Conservation (phyloP, 140 eudicot genomes). For the Anethum foeniculum region DNA sequence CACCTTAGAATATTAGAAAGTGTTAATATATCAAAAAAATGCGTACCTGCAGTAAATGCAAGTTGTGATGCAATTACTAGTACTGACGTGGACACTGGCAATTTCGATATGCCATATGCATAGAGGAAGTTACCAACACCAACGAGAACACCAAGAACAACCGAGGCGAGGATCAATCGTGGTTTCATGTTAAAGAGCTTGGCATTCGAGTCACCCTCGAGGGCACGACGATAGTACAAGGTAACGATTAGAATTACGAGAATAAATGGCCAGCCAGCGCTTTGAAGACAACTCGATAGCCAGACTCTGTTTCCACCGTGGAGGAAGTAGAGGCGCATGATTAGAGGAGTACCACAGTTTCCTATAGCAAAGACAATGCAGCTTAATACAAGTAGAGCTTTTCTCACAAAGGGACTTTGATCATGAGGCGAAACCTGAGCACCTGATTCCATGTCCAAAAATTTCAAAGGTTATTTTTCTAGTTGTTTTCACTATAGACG, state of each 20-base stretch:
- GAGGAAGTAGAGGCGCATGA: neutral
- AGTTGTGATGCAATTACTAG: constrained; percentile 38
- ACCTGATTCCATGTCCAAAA: neutral
- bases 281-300: neutral
- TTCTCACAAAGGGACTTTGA: neutral
- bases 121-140: constrained; percentile 31
- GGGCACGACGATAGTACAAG: constrained; percentile 25
- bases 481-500: neutral
- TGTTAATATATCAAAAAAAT: too few species aligned
- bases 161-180: neutral
- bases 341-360: neutral
- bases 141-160: constrained; percentile 19
- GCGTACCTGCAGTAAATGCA: constrained; percentile 40
- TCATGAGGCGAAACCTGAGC: neutral
- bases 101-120: constrained; percentile 34
- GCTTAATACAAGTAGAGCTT: neutral
- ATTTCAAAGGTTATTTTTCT: neutral
- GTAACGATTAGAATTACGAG: neutral
- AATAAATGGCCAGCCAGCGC: neutral
- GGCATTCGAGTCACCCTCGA: neutral
- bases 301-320: neutral
- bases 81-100: constrained; percentile 42
- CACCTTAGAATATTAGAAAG: too few species aligned
- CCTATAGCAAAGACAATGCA: neutral
- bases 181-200: constrained; percentile 21